A percentile compares a stretch with the other conserved stretches of the same genome.
phyloP scores from a whole-genome alignment of 129 eudicot genomes.

The Flaveria robusta region DNA sequence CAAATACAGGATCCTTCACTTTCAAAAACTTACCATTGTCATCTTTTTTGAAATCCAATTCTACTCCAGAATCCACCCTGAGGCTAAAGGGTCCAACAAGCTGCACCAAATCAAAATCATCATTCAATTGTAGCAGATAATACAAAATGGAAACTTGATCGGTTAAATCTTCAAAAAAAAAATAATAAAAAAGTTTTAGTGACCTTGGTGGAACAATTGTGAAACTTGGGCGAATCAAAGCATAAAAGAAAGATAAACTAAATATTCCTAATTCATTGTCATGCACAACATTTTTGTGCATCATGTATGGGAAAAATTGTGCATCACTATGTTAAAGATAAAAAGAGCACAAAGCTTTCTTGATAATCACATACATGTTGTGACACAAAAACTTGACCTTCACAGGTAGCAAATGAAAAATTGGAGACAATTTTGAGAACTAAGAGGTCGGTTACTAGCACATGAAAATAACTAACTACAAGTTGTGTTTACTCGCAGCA shows the following conservation, averaged over 20 bases:
- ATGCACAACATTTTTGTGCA: too few relatives aligned
- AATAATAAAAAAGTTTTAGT: too few relatives aligned
- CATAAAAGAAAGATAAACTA: not conserved
- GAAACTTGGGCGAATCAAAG: not conserved
- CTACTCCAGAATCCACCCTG: conserved; percentile 73
- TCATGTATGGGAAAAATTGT: too few relatives aligned
- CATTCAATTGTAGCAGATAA: conserved; percentile 1
- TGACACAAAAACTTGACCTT: too few relatives aligned
- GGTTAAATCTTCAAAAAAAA: not conserved
- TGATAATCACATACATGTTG: too few relatives aligned
- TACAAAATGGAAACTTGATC: not conserved
- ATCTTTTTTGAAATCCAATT: conserved; percentile 45
- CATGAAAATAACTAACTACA: not conserved
- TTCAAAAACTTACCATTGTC: conserved; percentile 42
- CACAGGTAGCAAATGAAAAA: too few relatives aligned
- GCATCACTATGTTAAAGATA: too few relatives aligned
- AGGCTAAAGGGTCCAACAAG: conserved; percentile 85
- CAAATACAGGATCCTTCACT: conserved; percentile 73
- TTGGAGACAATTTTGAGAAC: not conserved
- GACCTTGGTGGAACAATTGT: not conserved
- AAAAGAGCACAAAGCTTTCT: too few relatives aligned
- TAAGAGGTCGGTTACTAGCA: not conserved
- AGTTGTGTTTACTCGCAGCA: not conserved
- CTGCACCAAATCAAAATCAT: conserved; percentile 44
- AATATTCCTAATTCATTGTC: too few relatives aligned